phyloP scores from a whole-genome alignment of 2,329 filamentous ascomycete genomes.

The Pseudogymnoascus sp. region DNA sequence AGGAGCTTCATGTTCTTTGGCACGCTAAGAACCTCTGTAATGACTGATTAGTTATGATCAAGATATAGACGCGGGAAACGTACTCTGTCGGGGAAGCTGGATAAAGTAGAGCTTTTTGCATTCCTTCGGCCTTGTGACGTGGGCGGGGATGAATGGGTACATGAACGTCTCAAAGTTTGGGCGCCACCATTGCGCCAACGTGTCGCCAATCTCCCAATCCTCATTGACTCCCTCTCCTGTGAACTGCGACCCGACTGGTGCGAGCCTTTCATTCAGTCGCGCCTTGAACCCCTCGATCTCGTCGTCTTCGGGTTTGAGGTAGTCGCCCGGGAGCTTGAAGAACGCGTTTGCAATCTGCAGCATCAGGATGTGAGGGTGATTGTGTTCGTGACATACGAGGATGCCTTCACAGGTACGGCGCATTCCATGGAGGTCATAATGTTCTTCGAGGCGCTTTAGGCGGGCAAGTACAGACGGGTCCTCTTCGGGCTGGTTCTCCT shows the following conservation, averaged over 20 bases:
- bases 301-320: constrained; percentile 79
- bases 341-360: constrained; percentile 98
- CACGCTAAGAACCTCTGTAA: constrained; percentile 79
- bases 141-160: constrained; percentile 95
- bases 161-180: constrained; percentile 99
- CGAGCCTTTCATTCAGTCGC: constrained; percentile 84
- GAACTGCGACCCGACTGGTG: constrained; percentile 76
- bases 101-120: constrained; percentile 99
- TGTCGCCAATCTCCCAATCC: constrained; percentile 92
- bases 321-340: constrained; percentile 97
- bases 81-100: constrained; percentile 84
- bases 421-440: constrained; percentile 90
- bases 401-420: constrained; percentile 94
- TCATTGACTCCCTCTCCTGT: constrained; percentile 80
- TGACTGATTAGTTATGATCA: constrained; percentile 10
- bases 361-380: constrained; percentile 98
- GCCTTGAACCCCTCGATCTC: constrained; percentile 93
- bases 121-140: constrained; percentile 94
- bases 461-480: constrained; percentile 91
- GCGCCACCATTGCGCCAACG: constrained; percentile 95
- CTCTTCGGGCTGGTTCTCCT: constrained; percentile 96
- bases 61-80: constrained; percentile 23
- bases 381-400: constrained; percentile 96
- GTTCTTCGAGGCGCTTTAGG: constrained; percentile 88
- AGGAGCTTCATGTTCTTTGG: constrained; percentile 99